phyloP scores from a whole-genome alignment of 2,329 filamentous ascomycete genomes.

The Leptographium lundbergii region DNA sequence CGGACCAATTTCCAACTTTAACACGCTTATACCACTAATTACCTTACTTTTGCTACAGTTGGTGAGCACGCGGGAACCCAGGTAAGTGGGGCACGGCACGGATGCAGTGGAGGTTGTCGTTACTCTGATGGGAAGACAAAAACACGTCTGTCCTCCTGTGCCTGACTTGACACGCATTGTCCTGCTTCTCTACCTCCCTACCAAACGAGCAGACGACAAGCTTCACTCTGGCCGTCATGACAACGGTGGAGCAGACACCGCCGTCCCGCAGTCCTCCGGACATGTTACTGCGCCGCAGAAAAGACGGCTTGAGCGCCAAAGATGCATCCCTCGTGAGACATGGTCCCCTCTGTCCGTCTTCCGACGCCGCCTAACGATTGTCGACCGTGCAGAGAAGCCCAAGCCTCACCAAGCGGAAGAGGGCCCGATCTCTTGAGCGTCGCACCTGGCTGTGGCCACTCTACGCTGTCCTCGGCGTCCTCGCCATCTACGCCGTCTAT shows the following conservation, averaged over 20 bases:
- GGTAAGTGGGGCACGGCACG: no score
- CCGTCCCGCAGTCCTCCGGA: background rate
- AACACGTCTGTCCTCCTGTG: background rate
- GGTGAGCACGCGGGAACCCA: no score
- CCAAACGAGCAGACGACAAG: background rate
- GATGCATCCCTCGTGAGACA: background rate
- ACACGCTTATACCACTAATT: no score
- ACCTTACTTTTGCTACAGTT: no score
- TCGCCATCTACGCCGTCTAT: slow-evolving; percentile 59
- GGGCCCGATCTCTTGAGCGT: slow-evolving; percentile 38
- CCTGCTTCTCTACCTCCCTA: background rate
- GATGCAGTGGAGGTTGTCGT: no score
- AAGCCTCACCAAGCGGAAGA: slow-evolving; percentile 37
- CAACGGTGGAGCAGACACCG: background rate
- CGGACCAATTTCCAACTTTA: no score
- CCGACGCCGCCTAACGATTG: background rate
- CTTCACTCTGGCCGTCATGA: background rate
- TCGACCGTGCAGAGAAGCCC: slow-evolving; percentile 14
- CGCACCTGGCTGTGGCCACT: slow-evolving; percentile 56
- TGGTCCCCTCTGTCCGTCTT: background rate
- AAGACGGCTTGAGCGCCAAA: background rate
- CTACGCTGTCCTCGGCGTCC: slow-evolving; percentile 49
- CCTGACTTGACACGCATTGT: no score
- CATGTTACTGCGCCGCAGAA: background rate
- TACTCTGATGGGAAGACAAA: background rate